Evolutionary conservation across 805 yeast species (phyloP).

Genomic region (Cyberlindnera xylosilytica): DNA sequence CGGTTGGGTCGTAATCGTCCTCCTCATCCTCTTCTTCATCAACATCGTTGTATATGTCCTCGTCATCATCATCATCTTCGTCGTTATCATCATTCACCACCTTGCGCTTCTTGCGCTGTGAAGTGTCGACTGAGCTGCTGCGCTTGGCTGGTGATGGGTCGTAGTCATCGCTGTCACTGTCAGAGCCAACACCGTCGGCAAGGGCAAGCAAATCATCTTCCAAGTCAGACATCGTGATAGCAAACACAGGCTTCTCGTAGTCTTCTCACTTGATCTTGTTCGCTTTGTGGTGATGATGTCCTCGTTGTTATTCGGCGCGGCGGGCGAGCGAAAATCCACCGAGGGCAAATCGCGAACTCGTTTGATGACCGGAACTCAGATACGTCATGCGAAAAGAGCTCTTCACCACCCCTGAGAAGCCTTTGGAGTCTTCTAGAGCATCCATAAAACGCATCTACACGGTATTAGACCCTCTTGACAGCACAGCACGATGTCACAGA

Average conservation of each 20-base stretch:
- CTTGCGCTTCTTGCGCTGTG: slow-evolving; percentile 27
- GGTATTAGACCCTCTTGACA: too few species aligned
- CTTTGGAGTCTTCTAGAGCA: background rate
- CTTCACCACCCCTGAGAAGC: background rate
- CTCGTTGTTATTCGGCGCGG: too few species aligned
- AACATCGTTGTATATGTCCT: slow-evolving; percentile 26
- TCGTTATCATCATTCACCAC: slow-evolving; percentile 21
- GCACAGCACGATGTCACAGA: slow-evolving; percentile 23
- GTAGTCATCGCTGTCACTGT: slow-evolving; percentile 27
- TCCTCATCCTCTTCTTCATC: slow-evolving; percentile 36
- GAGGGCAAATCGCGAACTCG: slow-evolving; percentile 1
- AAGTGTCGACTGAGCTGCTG: slow-evolving; percentile 19
- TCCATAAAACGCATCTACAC: background rate
- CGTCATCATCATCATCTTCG: slow-evolving; percentile 18
- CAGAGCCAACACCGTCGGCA: slow-evolving; percentile 66
- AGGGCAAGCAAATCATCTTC: slow-evolving; percentile 95
- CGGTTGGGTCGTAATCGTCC: slow-evolving; percentile 42
- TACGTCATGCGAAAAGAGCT: background rate
- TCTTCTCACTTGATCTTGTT: too few species aligned
- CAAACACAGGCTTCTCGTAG: background rate
- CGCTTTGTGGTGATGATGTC: too few species aligned
- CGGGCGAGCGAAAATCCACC: too few species aligned
- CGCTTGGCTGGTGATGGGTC: slow-evolving; percentile 34
- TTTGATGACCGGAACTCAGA: background rate
- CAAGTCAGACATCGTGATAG: slow-evolving; percentile 57